Conservation (phyloP, 2,329 filamentous ascomycete genomes). For the Ophiostoma himal-ulmi region DNA sequence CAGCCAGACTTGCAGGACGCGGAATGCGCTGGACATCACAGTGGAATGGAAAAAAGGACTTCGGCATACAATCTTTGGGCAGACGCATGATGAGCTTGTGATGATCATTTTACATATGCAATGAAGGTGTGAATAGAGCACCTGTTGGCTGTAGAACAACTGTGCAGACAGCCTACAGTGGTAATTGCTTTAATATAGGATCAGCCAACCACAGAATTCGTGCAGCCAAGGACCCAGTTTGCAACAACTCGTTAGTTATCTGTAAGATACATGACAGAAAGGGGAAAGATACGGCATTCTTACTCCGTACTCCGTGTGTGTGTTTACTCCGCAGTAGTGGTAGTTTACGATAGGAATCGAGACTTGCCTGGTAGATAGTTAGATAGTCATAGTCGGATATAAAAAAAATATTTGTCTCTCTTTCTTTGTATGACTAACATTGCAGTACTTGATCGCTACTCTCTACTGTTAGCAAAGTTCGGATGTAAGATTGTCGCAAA, state of each 20-base stretch:
- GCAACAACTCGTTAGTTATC: not conserved
- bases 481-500: conserved; percentile 1
- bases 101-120: not conserved
- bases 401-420: too few relatives aligned
- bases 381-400: too few relatives aligned
- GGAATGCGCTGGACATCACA: not conserved
- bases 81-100: not conserved
- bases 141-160: not conserved
- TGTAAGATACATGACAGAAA: not conserved
- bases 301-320: not conserved
- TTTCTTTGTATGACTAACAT: not conserved
- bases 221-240: too few relatives aligned
- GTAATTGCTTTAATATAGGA: too few relatives aligned
- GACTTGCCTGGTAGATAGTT: too few relatives aligned
- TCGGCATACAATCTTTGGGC: not conserved
- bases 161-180: too few relatives aligned
- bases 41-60: not conserved
- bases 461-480: not conserved
- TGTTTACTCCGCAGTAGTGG: not conserved
- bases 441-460: not conserved
- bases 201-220: too few relatives aligned
- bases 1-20: not conserved
- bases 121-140: too few relatives aligned
- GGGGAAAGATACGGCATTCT: not conserved
- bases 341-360: not conserved